Conservation (phyloP, 371 early-diverging fungal genomes). For the Blastocladiella emersonii region DNA sequence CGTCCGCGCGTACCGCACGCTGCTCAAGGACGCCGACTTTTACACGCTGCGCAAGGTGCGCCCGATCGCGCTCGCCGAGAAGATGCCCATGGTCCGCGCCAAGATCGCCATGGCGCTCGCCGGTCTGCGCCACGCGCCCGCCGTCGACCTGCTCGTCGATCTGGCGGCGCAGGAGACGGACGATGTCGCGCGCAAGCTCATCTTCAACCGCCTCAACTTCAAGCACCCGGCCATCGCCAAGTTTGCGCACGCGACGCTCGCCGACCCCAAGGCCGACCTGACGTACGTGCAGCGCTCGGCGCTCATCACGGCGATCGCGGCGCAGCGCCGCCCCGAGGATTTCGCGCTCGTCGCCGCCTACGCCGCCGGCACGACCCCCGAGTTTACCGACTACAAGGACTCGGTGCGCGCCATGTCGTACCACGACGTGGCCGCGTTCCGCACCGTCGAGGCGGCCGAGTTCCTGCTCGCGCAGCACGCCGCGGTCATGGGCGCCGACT, state of each 20-base stretch:
- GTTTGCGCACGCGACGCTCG: background rate
- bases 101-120: constrained; percentile 11
- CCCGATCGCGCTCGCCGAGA: constrained; percentile 19
- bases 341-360: background rate
- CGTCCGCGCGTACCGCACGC: constrained; percentile 30
- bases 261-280: background rate
- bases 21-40: constrained; percentile 25
- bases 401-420: background rate
- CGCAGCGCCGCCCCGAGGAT: background rate
- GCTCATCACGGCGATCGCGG: background rate
- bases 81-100: constrained; percentile 29
- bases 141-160: constrained; percentile 26
- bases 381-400: background rate
- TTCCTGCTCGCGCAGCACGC: background rate
- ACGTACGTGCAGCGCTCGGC: background rate
- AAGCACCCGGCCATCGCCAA: constrained; percentile 13
- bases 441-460: background rate
- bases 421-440: background rate
- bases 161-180: constrained; percentile 26
- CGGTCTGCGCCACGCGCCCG: constrained; percentile 3
- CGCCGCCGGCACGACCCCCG: background rate
- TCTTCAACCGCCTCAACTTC: constrained; percentile 16
- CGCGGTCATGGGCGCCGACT: background rate
- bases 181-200: background rate
- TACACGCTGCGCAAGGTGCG: constrained; percentile 25